phyloP scores from a whole-genome alignment of 345 rosid genomes.

The Salix brachista region DNA sequence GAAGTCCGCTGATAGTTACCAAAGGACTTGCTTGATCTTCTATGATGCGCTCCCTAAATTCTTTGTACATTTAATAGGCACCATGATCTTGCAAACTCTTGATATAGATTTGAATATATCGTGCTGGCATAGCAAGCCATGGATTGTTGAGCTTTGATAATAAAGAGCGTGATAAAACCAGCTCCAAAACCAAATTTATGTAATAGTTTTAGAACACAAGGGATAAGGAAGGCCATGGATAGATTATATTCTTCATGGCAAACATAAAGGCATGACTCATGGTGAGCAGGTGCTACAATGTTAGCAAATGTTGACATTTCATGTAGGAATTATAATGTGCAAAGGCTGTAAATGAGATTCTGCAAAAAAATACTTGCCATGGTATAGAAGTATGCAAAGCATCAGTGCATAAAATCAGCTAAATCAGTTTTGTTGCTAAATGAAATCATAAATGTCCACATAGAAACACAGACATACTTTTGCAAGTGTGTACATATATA shows the following conservation, averaged over 20 bases:
- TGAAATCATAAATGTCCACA: background rate
- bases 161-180: background rate
- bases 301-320: background rate
- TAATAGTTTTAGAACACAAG: background rate
- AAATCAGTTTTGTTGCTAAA: background rate
- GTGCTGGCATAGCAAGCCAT: background rate
- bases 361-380: background rate
- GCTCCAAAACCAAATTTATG: background rate
- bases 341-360: background rate
- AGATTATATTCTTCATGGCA: background rate
- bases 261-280: background rate
- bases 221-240: background rate
- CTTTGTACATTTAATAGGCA: background rate
- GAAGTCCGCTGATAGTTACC: background rate
- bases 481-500: background rate
- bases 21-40: background rate
- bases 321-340: background rate
- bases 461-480: background rate
- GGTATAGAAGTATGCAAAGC: background rate
- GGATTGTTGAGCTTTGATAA: conserved; percentile 1
- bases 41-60: background rate
- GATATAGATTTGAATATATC: background rate
- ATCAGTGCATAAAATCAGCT: background rate
- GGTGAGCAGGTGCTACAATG: background rate
- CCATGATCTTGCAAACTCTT: background rate